Evolutionary conservation across 2,329 filamentous ascomycete genomes (phyloP), one percentile per base, ranked within the genome.

Genomic region (Penicillium sp.): DNA sequence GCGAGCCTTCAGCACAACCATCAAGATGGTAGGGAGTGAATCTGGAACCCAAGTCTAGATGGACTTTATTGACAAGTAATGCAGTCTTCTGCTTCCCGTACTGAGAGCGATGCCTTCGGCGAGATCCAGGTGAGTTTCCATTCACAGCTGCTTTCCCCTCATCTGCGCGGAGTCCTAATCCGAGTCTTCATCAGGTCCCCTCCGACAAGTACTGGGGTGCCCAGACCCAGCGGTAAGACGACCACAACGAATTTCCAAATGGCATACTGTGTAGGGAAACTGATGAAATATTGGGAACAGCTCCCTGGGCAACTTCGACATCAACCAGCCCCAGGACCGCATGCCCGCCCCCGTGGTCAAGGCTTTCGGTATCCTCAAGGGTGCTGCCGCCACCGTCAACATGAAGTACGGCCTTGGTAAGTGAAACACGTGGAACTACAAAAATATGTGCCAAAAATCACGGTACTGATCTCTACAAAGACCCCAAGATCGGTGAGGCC

Each of bases 301-400:
- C 66, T 98, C 93, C 52, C 85, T 98, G 76, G 89, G 90, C 78
- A 99, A 99, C 84, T 99, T 99, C 85, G 90, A 89, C 78, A 98
- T 99, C 87, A 98, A 98, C 81, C 95, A 98, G 84, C 95, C 95
- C 59, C 91, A 96, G 80, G 95, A 99, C 76, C 92, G 95, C 76
- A 98, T 98, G 93, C 95, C 95, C 49, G 88, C 91, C 64, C 90
- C 93, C 46, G 89, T 99, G 68, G 83, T 98, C 71, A 89, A 87
- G 78, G 95, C 95, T 7, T 97, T 99, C 76, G 95, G 95, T 74
- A 96, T 98, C 70, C 84, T 99, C 65, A 99, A 99, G 86, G 93
- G 93, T 64, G 95, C 95, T 56, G 95, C 95, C 45, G 95, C 95
- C 48, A 91, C 89, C 8, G 95, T 98, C 63, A 99, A 99, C 82